Evolutionary conservation across 441 rosid species (phyloP).

Genomic region (Theobroma grandiflorum): DNA sequence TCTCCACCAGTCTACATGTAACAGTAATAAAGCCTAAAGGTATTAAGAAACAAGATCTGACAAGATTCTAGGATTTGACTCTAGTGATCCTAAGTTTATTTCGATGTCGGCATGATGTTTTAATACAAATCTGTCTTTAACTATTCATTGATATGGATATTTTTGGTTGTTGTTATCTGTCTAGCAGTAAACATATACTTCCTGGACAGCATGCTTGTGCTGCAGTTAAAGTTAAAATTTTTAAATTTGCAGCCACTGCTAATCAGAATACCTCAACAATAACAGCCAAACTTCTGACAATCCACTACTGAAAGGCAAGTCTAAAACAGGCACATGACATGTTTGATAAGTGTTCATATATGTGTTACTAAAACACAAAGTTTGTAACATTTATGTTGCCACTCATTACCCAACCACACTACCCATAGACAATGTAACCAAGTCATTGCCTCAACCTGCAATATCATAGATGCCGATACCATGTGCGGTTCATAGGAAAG

Average conservation of each 20-base stretch:
- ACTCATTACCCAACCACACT: not conserved
- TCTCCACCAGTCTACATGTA: not conserved
- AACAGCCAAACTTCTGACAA: conserved; percentile 6
- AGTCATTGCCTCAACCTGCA: not conserved
- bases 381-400: not conserved
- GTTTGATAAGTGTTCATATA: conserved; percentile 13
- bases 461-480: not conserved
- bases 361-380: not conserved
- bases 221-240: not conserved
- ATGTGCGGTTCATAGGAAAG: not conserved
- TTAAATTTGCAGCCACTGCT: not conserved
- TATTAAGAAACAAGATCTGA: conserved; percentile 41
- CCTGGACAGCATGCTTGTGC: not conserved
- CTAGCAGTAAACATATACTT: not conserved
- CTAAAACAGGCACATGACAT: conserved; percentile 27
- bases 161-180: not conserved
- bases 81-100: conserved; percentile 31
- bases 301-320: not conserved
- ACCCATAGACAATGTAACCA: not conserved
- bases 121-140: conserved; percentile 9
- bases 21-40: conserved; percentile 20
- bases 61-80: conserved; percentile 37
- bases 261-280: not conserved
- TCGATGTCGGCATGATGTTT: conserved; percentile 26
- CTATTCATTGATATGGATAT: not conserved